phyloP scores from a whole-genome alignment of 2,329 filamentous ascomycete species.

The Hypoxylon sp. region DNA sequence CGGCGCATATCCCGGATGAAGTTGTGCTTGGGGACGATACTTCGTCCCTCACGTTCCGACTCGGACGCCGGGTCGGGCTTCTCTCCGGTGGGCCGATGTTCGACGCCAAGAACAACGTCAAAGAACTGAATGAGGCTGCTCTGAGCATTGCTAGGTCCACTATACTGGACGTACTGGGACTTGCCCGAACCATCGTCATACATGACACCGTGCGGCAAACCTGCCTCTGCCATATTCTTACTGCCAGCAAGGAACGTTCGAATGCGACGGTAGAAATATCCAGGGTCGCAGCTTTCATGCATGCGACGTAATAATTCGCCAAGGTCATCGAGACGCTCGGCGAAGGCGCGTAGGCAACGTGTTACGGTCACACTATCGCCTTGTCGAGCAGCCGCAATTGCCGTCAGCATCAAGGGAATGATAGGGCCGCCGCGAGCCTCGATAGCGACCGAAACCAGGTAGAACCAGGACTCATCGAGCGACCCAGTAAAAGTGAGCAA shows the following conservation, averaged over 20 bases:
- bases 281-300: constrained; percentile 95
- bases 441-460: constrained; percentile 94
- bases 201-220: constrained; percentile 86
- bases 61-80: constrained; percentile 65
- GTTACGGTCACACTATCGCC: constrained; percentile 80
- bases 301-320: constrained; percentile 84
- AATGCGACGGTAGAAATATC: constrained; percentile 95
- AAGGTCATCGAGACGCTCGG: constrained; percentile 89
- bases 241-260: constrained; percentile 96
- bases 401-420: constrained; percentile 88
- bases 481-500: constrained; percentile 94
- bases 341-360: constrained; percentile 82
- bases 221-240: constrained; percentile 97
- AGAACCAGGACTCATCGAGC: constrained; percentile 98
- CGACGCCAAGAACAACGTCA: constrained; percentile 89
- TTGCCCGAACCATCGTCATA: constrained; percentile 85
- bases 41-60: constrained; percentile 61
- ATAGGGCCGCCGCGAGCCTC: constrained; percentile 91
- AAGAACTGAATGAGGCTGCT: constrained; percentile 98
- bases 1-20: constrained; percentile 97
- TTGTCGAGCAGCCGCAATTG: constrained; percentile 83
- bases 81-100: constrained; percentile 90
- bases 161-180: constrained; percentile 83
- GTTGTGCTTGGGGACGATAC: constrained; percentile 75
- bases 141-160: constrained; percentile 96